phyloP scores from a whole-genome alignment of 805 yeast genomes.

The Sugiyamaella marilandica region DNA sequence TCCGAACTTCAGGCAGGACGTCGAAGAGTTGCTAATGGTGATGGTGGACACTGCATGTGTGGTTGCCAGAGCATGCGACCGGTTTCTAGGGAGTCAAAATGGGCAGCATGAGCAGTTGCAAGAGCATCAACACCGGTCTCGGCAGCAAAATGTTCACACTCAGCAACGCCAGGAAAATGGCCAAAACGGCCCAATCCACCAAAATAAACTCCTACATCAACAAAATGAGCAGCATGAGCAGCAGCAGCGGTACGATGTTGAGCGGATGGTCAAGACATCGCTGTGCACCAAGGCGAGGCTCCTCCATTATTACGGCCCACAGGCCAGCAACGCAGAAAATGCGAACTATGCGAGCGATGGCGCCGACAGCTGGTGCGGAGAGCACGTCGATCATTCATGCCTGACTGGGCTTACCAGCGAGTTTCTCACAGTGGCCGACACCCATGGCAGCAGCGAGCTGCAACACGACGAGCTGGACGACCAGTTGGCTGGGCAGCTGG shows the following conservation, averaged over 20 bases:
- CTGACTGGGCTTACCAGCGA: conserved; percentile 57
- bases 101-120: conserved; percentile 24
- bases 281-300: conserved; percentile 56
- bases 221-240: too few species aligned
- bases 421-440: conserved; percentile 41
- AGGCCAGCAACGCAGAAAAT: conserved; percentile 8
- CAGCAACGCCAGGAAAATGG: conserved; percentile 11
- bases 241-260: conserved; percentile 25
- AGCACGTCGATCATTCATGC: conserved; percentile 57
- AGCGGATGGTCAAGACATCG: conserved; percentile 43
- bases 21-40: conserved; percentile 36
- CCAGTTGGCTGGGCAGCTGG: conserved; percentile 30
- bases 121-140: not conserved
- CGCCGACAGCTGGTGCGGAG: conserved; percentile 53
- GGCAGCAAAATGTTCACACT: too few species aligned
- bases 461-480: conserved; percentile 5
- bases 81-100: conserved; percentile 33
- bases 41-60: conserved; percentile 45
- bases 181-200: conserved; percentile 28
- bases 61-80: conserved; percentile 54
- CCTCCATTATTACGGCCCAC: conserved; percentile 47
- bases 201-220: not conserved
- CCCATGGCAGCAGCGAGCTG: conserved; percentile 4
- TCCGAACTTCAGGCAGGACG: conserved; percentile 24
- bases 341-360: conserved; percentile 16